Evolutionary conservation across 1,284 basidiomycete species (phyloP), one percentile per base, ranked within the genome.

Genomic region (Microbotryum saponariae): DNA sequence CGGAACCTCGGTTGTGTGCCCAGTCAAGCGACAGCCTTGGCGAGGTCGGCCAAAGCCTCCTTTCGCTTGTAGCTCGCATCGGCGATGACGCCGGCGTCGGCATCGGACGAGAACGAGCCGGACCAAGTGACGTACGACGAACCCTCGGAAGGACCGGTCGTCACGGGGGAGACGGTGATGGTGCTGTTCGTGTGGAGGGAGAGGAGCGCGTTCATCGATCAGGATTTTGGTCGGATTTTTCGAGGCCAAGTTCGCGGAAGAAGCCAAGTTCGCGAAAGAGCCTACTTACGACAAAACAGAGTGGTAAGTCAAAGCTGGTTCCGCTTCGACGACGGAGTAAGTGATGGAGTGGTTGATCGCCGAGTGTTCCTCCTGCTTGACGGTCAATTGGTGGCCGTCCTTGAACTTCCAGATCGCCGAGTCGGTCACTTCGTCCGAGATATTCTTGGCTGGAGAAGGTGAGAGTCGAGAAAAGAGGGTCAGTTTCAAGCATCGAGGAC

Each of bases 331-430:
- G 59, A 67, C 59, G 27, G 63, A 66, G 69, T 70, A 73, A 48
- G 72, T 70, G 69, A 74, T 71, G 51, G 65, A 72, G 71, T 74
- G 71, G 50, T 71, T 61, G 64, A 74, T 57, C 20, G 70, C 53
- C 21, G 62, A 67, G 68, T 70, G 68, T 59, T 72, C 73, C 61
- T 74, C 73, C 62, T 71, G 70, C 71, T 73, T 74, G 70, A 73
- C 61, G 18, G 51, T 44, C 6, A 20, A 23, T 25, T 37, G 29
- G 23, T 65, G 66, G 25, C 70, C 65, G 50, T 70, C 71, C 67
- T 72, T 69, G 66, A 65, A 72, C 50, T 56, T 63, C 64, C 68
- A 66, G 46, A 58, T 59, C 61, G 52, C 64, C 33, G 70, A 57
- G 42, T 66, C 64, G 7, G 66, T 63, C 37, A 42, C 37, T 61